Percentiles rank a stretch among this genome's conserved stretches.
Evolutionary conservation across 208 protist genomes (phyloP).

Genomic region (Herpetomonas muscarum): DNA sequence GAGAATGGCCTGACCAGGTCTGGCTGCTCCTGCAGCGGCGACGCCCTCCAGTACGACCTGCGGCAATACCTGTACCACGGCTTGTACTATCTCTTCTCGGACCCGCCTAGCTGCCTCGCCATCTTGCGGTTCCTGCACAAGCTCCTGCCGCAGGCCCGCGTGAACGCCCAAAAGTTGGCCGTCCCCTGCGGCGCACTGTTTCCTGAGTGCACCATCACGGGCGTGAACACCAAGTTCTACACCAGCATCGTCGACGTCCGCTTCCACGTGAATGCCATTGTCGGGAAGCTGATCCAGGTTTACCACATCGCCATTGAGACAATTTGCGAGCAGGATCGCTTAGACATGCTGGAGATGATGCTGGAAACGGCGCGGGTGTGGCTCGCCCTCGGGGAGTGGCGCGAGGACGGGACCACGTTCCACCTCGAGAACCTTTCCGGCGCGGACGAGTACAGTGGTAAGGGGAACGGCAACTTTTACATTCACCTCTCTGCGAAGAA

Average conservation of each 20-base stretch:
- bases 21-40: conserved; percentile 58
- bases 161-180: conserved; percentile 58
- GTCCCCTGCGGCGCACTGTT: conserved; percentile 74
- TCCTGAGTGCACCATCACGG: conserved; percentile 73
- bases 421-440: conserved; percentile 83
- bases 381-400: conserved; percentile 82
- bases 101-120: conserved; percentile 44
- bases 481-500: conserved; percentile 82
- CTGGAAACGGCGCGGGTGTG: conserved; percentile 85
- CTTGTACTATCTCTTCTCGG: conserved; percentile 81
- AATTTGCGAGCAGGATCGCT: conserved; percentile 47
- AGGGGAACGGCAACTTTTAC: conserved; percentile 84
- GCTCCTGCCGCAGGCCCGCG: conserved; percentile 67
- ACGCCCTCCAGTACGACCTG: conserved; percentile 69
- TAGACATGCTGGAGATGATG: conserved; percentile 79
- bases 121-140: conserved; percentile 70
- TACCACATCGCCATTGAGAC: conserved; percentile 58
- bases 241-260: conserved; percentile 55
- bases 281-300: conserved; percentile 71
- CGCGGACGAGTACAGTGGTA: conserved; percentile 80
- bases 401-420: conserved; percentile 67
- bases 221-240: conserved; percentile 39
- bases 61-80: conserved; percentile 82
- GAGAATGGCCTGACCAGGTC: conserved; percentile 58
- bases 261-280: conserved; percentile 81